Conservation (phyloP, 768 basidiomycete genomes). For the Exidia glandulosa region DNA sequence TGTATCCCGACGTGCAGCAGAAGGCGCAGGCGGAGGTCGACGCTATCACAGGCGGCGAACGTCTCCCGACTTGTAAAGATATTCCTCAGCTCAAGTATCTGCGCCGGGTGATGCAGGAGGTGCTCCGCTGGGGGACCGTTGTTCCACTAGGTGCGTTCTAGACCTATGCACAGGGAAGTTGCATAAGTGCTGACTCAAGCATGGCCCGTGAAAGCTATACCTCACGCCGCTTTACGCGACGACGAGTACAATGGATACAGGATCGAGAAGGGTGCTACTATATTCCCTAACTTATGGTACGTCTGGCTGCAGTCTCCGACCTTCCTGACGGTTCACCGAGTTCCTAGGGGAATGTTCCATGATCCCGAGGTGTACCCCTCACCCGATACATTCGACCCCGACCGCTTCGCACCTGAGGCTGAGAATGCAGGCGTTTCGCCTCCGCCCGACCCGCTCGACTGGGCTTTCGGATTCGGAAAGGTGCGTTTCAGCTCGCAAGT, state of each 20-base stretch:
- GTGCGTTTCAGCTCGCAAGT: neutral
- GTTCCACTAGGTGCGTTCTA: constrained; percentile 6
- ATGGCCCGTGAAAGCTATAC: constrained; percentile 4
- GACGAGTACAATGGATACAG: constrained; percentile 16
- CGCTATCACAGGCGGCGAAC: constrained; percentile 1
- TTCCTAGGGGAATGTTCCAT: neutral
- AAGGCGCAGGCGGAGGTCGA: constrained; percentile 12
- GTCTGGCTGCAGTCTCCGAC: neutral
- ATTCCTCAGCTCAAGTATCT: neutral
- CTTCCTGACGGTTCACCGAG: neutral
- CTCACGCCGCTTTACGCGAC: constrained; percentile 12
- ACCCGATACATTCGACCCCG: neutral
- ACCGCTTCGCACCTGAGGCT: neutral
- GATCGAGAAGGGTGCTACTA: constrained; percentile 15
- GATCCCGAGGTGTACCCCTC: neutral
- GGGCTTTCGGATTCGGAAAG: neutral
- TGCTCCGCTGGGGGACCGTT: constrained; percentile 7
- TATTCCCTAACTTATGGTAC: constrained; percentile 17
- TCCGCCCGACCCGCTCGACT: neutral
- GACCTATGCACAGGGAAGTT: neutral
- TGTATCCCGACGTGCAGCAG: constrained; percentile 8
- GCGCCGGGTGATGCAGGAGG: constrained; percentile 6
- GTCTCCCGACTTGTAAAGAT: constrained; percentile 8
- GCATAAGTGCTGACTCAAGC: neutral
- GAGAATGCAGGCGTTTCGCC: too few relatives aligned